Conservation (phyloP, 306 rosid genomes). For the Lagenaria siceraria region DNA sequence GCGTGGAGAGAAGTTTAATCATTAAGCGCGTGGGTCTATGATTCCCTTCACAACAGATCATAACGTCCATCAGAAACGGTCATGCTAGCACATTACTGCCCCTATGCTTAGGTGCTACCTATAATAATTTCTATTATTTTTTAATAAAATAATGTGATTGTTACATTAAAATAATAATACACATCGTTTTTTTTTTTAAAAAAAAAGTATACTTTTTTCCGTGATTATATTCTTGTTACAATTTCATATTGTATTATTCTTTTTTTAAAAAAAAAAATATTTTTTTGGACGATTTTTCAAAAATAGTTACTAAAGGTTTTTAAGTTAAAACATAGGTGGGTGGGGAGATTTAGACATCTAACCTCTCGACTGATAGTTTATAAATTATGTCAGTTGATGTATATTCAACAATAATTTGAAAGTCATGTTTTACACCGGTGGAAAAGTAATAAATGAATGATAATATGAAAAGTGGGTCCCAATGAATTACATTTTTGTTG, state of each 20-base stretch:
- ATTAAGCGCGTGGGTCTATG: background rate
- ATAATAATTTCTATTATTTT: background rate
- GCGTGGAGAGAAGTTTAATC: slow-evolving; percentile 4
- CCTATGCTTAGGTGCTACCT: background rate
- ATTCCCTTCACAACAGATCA: background rate
- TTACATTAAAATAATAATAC: background rate
- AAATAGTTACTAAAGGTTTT: too few species aligned
- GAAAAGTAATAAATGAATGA: too few species aligned
- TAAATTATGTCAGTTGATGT: too few species aligned
- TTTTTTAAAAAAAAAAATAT: too few species aligned
- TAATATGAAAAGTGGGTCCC: too few species aligned
- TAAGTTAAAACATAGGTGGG: too few species aligned
- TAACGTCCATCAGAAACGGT: slow-evolving; percentile 7
- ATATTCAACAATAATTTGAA: too few species aligned
- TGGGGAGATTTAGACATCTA: too few species aligned
- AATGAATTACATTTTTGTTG: too few species aligned
- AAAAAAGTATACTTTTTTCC: background rate
- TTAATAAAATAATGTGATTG: background rate
- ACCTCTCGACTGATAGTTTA: too few species aligned
- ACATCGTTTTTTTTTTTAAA: background rate
- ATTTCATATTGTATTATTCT: background rate
- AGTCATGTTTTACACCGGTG: too few species aligned
- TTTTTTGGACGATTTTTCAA: too few species aligned
- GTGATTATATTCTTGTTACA: background rate
- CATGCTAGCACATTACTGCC: background rate